phyloP scores from a whole-genome alignment of 208 protist species.

The Acanthamoeba royreba region DNA sequence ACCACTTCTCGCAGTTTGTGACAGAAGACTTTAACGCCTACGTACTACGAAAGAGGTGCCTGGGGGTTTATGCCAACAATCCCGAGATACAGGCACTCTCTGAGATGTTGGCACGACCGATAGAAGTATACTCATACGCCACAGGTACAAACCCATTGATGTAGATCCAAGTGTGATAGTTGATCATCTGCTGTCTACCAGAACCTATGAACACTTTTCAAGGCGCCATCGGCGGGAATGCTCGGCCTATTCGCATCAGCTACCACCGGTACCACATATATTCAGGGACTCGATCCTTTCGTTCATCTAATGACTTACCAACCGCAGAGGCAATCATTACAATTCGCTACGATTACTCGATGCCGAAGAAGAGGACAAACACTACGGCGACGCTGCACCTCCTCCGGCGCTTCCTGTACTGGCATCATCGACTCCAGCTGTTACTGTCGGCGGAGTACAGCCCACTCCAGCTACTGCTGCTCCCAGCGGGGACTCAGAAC shows the following conservation, averaged over 20 bases:
- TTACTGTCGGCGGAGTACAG: not conserved
- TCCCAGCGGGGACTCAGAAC: not conserved
- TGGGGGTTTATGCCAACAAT: slow-evolving; percentile 57
- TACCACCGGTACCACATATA: slow-evolving; percentile 48
- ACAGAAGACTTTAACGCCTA: slow-evolving; percentile 52
- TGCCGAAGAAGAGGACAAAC: not conserved
- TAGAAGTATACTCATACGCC: slow-evolving; percentile 62
- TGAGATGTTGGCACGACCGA: slow-evolving; percentile 68
- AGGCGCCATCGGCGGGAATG: not conserved
- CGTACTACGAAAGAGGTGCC: slow-evolving; percentile 41
- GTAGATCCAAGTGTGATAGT: not conserved
- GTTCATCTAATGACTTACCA: not conserved
- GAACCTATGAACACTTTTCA: slow-evolving; percentile 76
- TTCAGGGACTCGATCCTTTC: not conserved
- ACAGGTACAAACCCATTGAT: not conserved
- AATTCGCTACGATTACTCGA: not conserved
- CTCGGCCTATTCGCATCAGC: slow-evolving; percentile 60
- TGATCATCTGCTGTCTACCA: not conserved
- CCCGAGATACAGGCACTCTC: slow-evolving; percentile 70
- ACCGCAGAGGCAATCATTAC: slow-evolving; percentile 17
- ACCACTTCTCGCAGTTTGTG: slow-evolving; percentile 60
- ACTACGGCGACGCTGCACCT: not conserved
- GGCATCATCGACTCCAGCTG: not conserved
- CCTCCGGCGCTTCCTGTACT: not conserved
- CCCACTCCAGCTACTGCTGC: not conserved